A percentile compares a stretch with the other conserved stretches of the same genome.
These are phyloP conservation scores for Tuber magnatum DNA, from an alignment of 495 filamentous ascomycete genomes.

Conservation along the genomic window DNA sequence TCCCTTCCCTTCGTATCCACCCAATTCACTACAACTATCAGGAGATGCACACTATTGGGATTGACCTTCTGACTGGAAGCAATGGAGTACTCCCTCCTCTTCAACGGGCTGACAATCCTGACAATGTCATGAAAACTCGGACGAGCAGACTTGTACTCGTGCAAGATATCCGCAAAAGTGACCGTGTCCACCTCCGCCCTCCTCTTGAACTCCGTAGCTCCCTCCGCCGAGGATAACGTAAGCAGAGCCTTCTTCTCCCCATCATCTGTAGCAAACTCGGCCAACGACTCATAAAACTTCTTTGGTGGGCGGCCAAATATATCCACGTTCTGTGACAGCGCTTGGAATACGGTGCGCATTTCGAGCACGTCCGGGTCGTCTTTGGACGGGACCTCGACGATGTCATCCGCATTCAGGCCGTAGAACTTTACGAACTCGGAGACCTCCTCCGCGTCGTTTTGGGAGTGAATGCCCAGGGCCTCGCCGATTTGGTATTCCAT, in stretches of 20 bases:
- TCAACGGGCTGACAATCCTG: slow-evolving; percentile 80
- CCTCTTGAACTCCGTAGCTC: slow-evolving; percentile 88
- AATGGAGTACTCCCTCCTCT: slow-evolving; percentile 95
- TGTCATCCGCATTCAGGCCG: slow-evolving; percentile 67
- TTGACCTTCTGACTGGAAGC: slow-evolving; percentile 90
- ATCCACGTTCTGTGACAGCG: slow-evolving; percentile 86
- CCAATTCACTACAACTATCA: slow-evolving; percentile 98
- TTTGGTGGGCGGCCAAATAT: slow-evolving; percentile 96
- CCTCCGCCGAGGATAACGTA: slow-evolving; percentile 70
- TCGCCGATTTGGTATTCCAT: slow-evolving; percentile 95
- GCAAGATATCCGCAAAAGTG: slow-evolving; percentile 84
- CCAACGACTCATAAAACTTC: slow-evolving; percentile 88
- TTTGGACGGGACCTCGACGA: slow-evolving; percentile 84
- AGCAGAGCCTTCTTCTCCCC: slow-evolving; percentile 72
- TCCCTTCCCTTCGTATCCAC: slow-evolving; percentile 78
- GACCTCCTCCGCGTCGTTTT: slow-evolving; percentile 77
- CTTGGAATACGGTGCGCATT: slow-evolving; percentile 88
- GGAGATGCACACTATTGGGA: slow-evolving; percentile 76
- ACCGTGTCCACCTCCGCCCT: slow-evolving; percentile 86
- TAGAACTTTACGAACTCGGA: slow-evolving; percentile 82
- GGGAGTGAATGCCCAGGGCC: slow-evolving; percentile 91
- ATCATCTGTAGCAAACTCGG: slow-evolving; percentile 76
- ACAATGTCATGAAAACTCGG: slow-evolving; percentile 86
- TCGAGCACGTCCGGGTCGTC: slow-evolving; percentile 71
- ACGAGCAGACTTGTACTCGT: slow-evolving; percentile 80